Base-by-base conservation (phyloP, 805 yeast genomes). In the Barnettozyma populi region DNA sequence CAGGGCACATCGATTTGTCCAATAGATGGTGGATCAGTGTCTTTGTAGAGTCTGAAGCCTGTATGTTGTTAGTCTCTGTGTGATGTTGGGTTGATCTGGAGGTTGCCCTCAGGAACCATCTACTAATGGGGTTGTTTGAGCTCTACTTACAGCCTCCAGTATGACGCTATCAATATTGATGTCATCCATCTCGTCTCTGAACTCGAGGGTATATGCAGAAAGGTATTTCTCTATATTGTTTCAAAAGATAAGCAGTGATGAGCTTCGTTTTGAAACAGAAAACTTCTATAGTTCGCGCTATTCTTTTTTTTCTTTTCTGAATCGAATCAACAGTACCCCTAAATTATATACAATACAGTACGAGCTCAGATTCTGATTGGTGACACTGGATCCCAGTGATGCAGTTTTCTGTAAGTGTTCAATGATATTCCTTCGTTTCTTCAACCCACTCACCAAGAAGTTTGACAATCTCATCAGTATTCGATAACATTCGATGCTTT, bases 1-100 rank as follows among this genome's bases (percentile, higher is more conserved):
- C 73, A 7, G 84, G 72, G 59, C 94, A 86, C 31, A 59, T 43
- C 7, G 66, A 48, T 21, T 65, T 59, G 13, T 66, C 68, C 13
- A 63, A 38, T 5, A 66, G 35, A 18, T 57, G 53, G 41, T 50
- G 51, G 1, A 60, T 31, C 1, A 60, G 27, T n/a, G 48, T 44
- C 9, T 34, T 42, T 10, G 57, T 51, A 0, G 21, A 36, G 2
- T 19, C n/a, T 19, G 56, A 50, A n/a, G 51, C 49, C 58, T 56
- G n/a, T 39, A 13, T 14, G n/a, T 37, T 14, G 41, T 37, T 37
- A 23, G 27, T 21, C 23, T 14, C 14, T 13, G n/a, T 29, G 25
- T 23, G 8, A 23, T 23, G 8, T 6, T 6, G 4, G 7, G 6
- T 29, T 29, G 32, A 29, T 29, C 32, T 11, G 32, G 7, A 29